Conservation (phyloP, 345 rosid genomes). For the Brassica nigra region DNA sequence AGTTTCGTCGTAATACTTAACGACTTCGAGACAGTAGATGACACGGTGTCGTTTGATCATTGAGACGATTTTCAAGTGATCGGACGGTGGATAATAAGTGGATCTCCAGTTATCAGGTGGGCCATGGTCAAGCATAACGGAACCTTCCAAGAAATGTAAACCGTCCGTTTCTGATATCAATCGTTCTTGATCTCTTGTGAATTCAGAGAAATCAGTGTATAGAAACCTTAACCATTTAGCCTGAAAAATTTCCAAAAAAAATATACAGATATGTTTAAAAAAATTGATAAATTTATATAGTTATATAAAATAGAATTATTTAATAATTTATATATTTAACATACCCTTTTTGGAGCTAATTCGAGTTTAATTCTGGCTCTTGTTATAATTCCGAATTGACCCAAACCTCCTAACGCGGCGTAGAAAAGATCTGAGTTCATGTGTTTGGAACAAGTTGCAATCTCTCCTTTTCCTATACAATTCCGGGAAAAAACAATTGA, state of each 20-base stretch:
- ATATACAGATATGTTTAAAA: neutral
- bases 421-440: constrained; percentile 61
- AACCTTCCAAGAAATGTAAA: constrained; percentile 70
- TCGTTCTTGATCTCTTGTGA: constrained; percentile 65
- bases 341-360: constrained; percentile 64
- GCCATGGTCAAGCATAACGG: constrained; percentile 54
- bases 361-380: constrained; percentile 67
- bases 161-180: constrained; percentile 58
- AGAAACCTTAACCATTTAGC: constrained; percentile 78
- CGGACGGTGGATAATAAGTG: constrained; percentile 60
- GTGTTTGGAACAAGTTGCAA: constrained; percentile 58
- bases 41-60: constrained; percentile 50
- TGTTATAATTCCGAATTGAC: constrained; percentile 81
- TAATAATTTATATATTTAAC: neutral
- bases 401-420: constrained; percentile 77
- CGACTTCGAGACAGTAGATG: constrained; percentile 74
- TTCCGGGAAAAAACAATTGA: neutral
- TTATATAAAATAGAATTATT: neutral
- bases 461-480: constrained; percentile 66
- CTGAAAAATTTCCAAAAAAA: constrained; percentile 30
- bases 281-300: neutral
- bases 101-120: constrained; percentile 58
- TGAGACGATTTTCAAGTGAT: constrained; percentile 55
- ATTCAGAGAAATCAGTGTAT: constrained; percentile 61
- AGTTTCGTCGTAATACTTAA: constrained; percentile 58